Base-by-base conservation (phyloP, 192 early-diverging fungal genomes). In the Cetraspora pellucida region DNA sequence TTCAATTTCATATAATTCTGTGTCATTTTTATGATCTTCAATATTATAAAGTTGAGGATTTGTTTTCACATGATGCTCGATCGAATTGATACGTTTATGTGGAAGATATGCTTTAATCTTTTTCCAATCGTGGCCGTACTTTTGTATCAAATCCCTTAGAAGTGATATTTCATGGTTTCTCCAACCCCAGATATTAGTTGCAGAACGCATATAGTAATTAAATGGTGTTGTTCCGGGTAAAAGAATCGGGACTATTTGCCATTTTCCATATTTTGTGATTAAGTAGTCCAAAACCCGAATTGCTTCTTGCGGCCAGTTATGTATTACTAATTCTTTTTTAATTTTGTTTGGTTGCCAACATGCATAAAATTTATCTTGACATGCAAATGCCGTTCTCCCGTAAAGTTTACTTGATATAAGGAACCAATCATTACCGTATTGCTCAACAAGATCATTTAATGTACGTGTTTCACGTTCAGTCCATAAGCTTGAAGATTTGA, bases 91-190 rank as follows among this genome's bases (percentile, higher is more conserved):
- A 47, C 21, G 19, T 28, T 31, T 68, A 49, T 68, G 66, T 47
- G 66, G 66, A 68, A 68, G 46, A 68, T 47, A 68, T 11, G 19
- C 4, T 16, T 21, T 47, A 47, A 68, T 47, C 47, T 68, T 68
- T 27, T 68, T n/a, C 45, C 43, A 49, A 47, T 68, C 27, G 13
- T 25, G 46, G 23, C 45, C 66, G 23, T 49, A 13, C 13, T 23
- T 68, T 45, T 10, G n/a, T 47, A 68, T 25, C 4, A 68, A 9
- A 49, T 68, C 14, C 25, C 31, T 16, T 28, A 68, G 47, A 47
- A 68, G 43, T 49, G 27, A 5, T 68, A 47, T 68, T 3, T 68
- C 66, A 47, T 13, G 13, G 10, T 10, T 47, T 49, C n/a, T 68
- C 66, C 66, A 68, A 27, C 11, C 13, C 21, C 25, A 25, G 7